These are phyloP conservation scores for Coemansia sp. DNA, from an alignment of 371 early-diverging fungal species.

Conservation along the genomic window DNA sequence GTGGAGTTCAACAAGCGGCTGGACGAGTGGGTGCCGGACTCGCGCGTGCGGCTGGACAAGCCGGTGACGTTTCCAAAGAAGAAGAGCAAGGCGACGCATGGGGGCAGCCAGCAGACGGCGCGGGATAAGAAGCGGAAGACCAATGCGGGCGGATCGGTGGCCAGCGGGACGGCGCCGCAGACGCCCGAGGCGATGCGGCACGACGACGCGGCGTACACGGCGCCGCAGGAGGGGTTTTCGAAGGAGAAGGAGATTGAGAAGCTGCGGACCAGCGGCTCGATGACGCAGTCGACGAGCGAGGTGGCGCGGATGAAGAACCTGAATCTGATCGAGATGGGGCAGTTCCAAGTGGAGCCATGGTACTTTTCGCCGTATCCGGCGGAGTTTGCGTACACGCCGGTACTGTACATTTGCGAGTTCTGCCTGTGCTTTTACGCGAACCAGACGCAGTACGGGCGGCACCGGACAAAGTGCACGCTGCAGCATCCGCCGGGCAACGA, in stretches of 20 bases:
- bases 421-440: slow-evolving; percentile 83
- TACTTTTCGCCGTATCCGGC: slow-evolving; percentile 96
- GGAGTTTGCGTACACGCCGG: slow-evolving; percentile 69
- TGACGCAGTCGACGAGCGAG: slow-evolving; percentile 93
- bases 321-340: slow-evolving; percentile 90
- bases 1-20: slow-evolving; percentile 98
- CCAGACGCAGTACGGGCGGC: slow-evolving; percentile 65
- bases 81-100: slow-evolving; percentile 31
- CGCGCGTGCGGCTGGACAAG: slow-evolving; percentile 67
- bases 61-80: slow-evolving; percentile 77
- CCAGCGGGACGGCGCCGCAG: slow-evolving; percentile 18
- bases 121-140: slow-evolving; percentile 54
- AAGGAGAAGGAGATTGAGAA: slow-evolving; percentile 93
- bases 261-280: slow-evolving; percentile 85
- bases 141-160: slow-evolving; percentile 28
- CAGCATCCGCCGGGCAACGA: slow-evolving; percentile 93
- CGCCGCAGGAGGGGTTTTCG: slow-evolving; percentile 35
- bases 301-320: slow-evolving; percentile 93
- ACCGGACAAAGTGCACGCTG: slow-evolving; percentile 78
- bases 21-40: slow-evolving; percentile 96
- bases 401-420: slow-evolving; percentile 92
- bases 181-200: slow-evolving; percentile 42
- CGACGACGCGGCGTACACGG: slow-evolving; percentile 47
- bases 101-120: slow-evolving; percentile 47
- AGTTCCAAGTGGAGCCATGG: slow-evolving; percentile 95